Percentiles rank a stretch among this genome's conserved stretches.
These are phyloP conservation scores for Aspergillus proliferans DNA, from an alignment of 2,329 filamentous ascomycete genomes.

Conservation along the genomic window DNA sequence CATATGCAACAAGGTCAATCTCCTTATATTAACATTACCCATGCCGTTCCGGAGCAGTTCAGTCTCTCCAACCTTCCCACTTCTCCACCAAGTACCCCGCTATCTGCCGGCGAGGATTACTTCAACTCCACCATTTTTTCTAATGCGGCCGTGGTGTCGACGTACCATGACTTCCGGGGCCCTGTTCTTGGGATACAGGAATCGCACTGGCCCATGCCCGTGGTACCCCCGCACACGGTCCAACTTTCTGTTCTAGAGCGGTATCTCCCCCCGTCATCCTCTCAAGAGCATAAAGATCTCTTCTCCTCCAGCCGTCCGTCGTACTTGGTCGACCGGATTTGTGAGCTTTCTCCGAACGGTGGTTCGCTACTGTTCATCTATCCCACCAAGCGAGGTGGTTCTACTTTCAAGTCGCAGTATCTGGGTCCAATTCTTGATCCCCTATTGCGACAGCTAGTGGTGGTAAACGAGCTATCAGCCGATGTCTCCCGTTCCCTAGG, in stretches of 20 bases:
- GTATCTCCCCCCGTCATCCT: constrained; percentile 58
- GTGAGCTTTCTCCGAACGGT: constrained; percentile 52
- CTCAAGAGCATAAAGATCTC: constrained; percentile 54
- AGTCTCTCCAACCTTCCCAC: constrained; percentile 56
- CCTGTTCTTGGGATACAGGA: constrained; percentile 31
- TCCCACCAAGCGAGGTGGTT: constrained; percentile 52
- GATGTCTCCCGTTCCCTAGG: constrained; percentile 52
- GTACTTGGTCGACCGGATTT: constrained; percentile 54
- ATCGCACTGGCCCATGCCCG: constrained; percentile 48
- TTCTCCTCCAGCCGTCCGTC: constrained; percentile 52
- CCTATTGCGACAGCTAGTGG: constrained; percentile 52
- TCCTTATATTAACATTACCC: constrained; percentile 59
- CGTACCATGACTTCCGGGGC: constrained; percentile 51
- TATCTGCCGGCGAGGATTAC: constrained; percentile 51
- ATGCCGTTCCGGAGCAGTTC: constrained; percentile 57
- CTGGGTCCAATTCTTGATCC: constrained; percentile 58
- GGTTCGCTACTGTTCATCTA: constrained; percentile 59
- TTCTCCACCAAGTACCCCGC: constrained; percentile 56
- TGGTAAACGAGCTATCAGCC: constrained; percentile 53
- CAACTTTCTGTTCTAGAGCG: constrained; percentile 58
- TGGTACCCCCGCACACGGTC: constrained; percentile 56
- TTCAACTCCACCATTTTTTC: constrained; percentile 58
- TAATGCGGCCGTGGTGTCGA: constrained; percentile 54
- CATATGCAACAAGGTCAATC: constrained; percentile 46
- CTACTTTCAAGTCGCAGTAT: constrained; percentile 54